Evolutionary conservation across 352 stramenopile genomes (phyloP).

Genomic region (Plasmopara muralis): DNA sequence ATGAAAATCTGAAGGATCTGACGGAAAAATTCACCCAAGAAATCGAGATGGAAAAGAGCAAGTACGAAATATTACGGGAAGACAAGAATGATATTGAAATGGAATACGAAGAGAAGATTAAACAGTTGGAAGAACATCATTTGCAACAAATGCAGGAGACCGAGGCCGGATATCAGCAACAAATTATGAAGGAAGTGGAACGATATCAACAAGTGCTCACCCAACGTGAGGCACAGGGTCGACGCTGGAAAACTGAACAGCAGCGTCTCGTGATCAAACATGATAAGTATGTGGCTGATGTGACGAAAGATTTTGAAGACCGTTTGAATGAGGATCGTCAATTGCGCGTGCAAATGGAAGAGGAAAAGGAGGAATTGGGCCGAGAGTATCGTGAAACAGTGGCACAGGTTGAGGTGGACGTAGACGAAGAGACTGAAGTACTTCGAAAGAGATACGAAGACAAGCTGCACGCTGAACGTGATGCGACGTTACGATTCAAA

Average conservation of each 20-base stretch:
- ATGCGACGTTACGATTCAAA: slow-evolving; percentile 87
- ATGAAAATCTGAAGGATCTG: slow-evolving; percentile 91
- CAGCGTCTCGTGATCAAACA: slow-evolving; percentile 53
- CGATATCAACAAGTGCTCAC: slow-evolving; percentile 83
- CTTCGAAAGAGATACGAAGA: slow-evolving; percentile 85
- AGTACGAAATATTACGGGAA: slow-evolving; percentile 84
- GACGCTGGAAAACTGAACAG: slow-evolving; percentile 66
- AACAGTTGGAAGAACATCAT: slow-evolving; percentile 88
- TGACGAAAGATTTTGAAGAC: slow-evolving; percentile 89
- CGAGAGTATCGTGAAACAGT: slow-evolving; percentile 75
- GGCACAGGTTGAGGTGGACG: slow-evolving; percentile 74
- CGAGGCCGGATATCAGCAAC: slow-evolving; percentile 87
- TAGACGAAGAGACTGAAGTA: slow-evolving; percentile 82
- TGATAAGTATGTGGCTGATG: slow-evolving; percentile 81
- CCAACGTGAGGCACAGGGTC: slow-evolving; percentile 79
- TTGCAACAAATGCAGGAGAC: slow-evolving; percentile 87
- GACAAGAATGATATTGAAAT: slow-evolving; percentile 92
- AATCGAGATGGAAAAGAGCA: slow-evolving; percentile 90
- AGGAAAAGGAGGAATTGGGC: slow-evolving; percentile 80
- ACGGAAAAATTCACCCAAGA: slow-evolving; percentile 91
- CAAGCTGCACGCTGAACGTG: slow-evolving; percentile 78
- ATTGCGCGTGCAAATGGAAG: slow-evolving; percentile 72
- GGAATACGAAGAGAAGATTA: slow-evolving; percentile 89
- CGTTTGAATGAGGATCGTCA: slow-evolving; percentile 84
- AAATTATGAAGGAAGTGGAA: slow-evolving; percentile 92